Percentiles rank a stretch among this genome's conserved stretches.
Evolutionary conservation across 2,329 filamentous ascomycete genomes (phyloP).

Genomic region (Beauveria sp.): DNA sequence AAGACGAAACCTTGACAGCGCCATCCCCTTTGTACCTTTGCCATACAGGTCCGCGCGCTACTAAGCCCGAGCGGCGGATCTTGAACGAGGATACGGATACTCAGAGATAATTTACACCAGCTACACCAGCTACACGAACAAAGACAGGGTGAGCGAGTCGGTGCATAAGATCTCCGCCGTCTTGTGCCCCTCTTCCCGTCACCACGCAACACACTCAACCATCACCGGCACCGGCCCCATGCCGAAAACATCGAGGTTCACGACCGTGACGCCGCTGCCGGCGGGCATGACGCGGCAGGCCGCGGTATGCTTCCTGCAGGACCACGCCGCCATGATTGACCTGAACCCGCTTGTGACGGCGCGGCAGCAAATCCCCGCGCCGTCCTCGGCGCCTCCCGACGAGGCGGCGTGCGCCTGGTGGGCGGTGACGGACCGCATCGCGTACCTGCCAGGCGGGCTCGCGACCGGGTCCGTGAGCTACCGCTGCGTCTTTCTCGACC

Average conservation of each 20-base stretch:
- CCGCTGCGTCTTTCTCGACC: slow-evolving; percentile 72
- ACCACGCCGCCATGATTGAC: slow-evolving; percentile 78
- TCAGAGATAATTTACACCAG: too few species aligned
- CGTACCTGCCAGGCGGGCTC: slow-evolving; percentile 59
- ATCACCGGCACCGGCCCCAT: neutral
- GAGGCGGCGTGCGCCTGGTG: slow-evolving; percentile 73
- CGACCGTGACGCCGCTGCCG: slow-evolving; percentile 72
- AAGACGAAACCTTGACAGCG: neutral
- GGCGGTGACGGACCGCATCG: slow-evolving; percentile 67
- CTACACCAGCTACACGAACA: too few species aligned
- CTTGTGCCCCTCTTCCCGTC: too few species aligned
- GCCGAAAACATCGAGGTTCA: slow-evolving; percentile 51
- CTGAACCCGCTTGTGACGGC: slow-evolving; percentile 77
- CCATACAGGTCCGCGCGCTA: neutral
- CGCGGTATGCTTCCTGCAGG: slow-evolving; percentile 69
- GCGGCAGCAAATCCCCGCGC: slow-evolving; percentile 60
- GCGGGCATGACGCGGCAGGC: slow-evolving; percentile 56
- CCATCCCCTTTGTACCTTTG: neutral
- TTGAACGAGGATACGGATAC: neutral
- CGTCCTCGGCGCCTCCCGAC: slow-evolving; percentile 57
- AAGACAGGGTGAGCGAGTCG: neutral
- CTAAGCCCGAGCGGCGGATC: neutral
- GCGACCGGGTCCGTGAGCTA: slow-evolving; percentile 49
- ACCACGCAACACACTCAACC: too few species aligned
- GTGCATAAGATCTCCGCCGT: too few species aligned